Base-by-base conservation (phyloP, 2,329 filamentous ascomycete species). In the Paecilomyces formosus region DNA sequence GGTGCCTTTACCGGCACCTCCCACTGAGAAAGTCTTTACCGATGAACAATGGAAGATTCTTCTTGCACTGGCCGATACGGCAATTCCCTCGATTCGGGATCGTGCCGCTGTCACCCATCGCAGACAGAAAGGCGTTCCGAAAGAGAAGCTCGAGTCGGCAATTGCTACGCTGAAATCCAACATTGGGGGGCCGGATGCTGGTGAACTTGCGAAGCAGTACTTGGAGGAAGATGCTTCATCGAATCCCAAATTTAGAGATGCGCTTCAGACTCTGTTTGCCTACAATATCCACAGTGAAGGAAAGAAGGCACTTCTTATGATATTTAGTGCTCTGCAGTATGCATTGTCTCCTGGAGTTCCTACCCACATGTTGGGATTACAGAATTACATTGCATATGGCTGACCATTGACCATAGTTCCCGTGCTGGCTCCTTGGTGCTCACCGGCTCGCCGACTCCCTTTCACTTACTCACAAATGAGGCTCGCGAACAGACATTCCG, bases 41-140 rank as follows among this genome's bases (percentile, higher is more conserved):
- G 70, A 79, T 12, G 68, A 74, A 1, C 85, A 87, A 77, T 87
- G 84, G 84, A 76, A 73, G 30, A 84, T 81, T 0, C 72, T 87
- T 2, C 73, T 83, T 53, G 79, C 84, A 24, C 77, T 87, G 30
- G 76, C 80, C 8, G 84, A 86, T 61, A 78, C 83, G 1, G 72
- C 86, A 54, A 74, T 87, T 21, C 83, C 84, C 0, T 76, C 81
- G 1, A 74, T 86, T 59, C 75, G 73, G 39, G 74, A 76, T 2
- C 70, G 72, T 0, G 68, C 70, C 3, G 69, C 66, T 0, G 69
- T 72, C 7, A 71, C 71, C 53, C 67, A 70, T 9, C 61, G 61
- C 0, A 68, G 65, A 0, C 70, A 76, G 33, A 74, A 79, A 39
- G 69, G 71, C 1, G 65, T 78, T 3, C 63, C 73, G 3, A 69